Evolutionary conservation across 176 grass and related monocot species (phyloP), one percentile per base, ranked within the genome.

Genomic region (Carex littledalei): DNA sequence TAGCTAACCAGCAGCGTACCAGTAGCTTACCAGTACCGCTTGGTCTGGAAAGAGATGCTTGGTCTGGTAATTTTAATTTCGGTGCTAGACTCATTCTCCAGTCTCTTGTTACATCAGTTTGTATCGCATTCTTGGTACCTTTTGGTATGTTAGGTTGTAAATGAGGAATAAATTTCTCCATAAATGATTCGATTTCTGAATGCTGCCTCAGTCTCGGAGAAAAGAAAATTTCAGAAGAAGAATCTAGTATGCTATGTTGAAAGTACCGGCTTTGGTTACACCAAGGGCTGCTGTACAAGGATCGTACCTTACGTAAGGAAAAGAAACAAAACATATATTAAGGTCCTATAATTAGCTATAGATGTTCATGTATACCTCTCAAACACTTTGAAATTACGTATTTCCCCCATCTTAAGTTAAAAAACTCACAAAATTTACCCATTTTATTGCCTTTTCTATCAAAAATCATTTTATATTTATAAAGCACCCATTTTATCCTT

Each of bases 201-300:
- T 87, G 87, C 66, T 87, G 86, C 82, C 87, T 92, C 55, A 91
- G 85, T 68, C 88, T 94, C 24, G 90, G 88, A 65, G 93, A 92
- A 84, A 87, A 87, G 67, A 95, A 95, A 74, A 89, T 76, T 89
- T 94, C 90, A 14, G 81, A 68, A 53, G 96, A 91, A 68, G 78
- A 88, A 88, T 90, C 89, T 63, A 94, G 81, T 63, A 66, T 81
- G 53, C 85, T 91, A 21, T 71, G 86, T 67, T 80, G 67, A 22
- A 87, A 92, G 56, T 91, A 82, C 71, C 37, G 90, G 45, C 89
- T 90, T 83, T 92, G 86, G 50, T 88, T 75, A 47, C 88, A 86
- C 66, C 88, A 87, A 86, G 93, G 96, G 85, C 93, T 99, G 35
- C 93, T 91, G 90, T 99, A 92, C 83, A 95, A 80, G 20, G 90